These are phyloP conservation scores for Inonotus obliquus DNA, from an alignment of 1,284 basidiomycete species.

Conservation along the genomic window DNA sequence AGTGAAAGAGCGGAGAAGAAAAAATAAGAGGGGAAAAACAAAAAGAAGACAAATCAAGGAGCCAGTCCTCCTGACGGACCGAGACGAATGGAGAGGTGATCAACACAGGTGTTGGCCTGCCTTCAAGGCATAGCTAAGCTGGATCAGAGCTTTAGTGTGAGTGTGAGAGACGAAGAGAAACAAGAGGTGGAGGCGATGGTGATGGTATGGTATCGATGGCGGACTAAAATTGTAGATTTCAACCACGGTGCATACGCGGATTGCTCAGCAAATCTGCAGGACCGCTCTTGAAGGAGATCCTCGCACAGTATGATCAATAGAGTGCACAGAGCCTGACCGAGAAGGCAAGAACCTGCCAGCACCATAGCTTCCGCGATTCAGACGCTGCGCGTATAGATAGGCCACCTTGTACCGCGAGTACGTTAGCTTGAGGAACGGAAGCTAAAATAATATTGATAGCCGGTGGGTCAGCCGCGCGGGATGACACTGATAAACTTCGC, in stretches of 20 bases:
- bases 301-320: not conserved
- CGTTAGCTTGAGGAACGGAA: not conserved
- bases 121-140: not conserved
- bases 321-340: not conserved
- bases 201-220: not conserved
- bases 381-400: not conserved
- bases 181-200: too few species aligned
- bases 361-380: not conserved
- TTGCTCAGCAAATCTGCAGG: not conserved
- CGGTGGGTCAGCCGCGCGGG: not conserved
- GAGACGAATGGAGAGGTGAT: not conserved
- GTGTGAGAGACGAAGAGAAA: too few species aligned
- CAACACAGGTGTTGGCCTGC: not conserved
- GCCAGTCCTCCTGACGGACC: not conserved
- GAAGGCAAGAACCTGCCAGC: not conserved
- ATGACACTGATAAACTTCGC: not conserved
- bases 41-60: not conserved
- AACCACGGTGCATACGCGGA: not conserved
- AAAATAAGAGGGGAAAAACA: not conserved
- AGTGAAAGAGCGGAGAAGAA: not conserved
- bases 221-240: too few species aligned
- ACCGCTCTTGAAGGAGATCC: not conserved
- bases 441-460: constrained; percentile 14
- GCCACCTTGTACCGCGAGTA: not conserved
- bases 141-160: not conserved